A percentile compares a stretch with the other conserved stretches of the same genome.
Evolutionary conservation across 371 early-diverging fungal genomes (phyloP).

Genomic region (Lichtheimia ramosa): DNA sequence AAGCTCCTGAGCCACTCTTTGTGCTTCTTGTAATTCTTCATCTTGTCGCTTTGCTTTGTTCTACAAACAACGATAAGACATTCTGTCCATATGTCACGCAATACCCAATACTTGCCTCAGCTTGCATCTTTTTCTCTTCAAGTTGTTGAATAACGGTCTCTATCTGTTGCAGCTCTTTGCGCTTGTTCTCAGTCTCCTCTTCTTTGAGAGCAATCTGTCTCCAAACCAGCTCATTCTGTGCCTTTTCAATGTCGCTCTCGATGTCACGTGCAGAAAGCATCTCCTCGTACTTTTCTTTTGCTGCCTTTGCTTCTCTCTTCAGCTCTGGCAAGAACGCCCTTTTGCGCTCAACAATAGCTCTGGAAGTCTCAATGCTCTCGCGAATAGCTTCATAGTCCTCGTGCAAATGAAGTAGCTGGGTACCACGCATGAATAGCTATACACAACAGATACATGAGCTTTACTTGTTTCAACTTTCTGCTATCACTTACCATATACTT

Average conservation of each 20-base stretch:
- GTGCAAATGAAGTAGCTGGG: constrained; percentile 76
- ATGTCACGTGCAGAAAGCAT: constrained; percentile 66
- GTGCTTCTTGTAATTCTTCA: constrained; percentile 37
- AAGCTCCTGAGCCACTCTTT: constrained; percentile 12
- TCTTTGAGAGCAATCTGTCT: constrained; percentile 61
- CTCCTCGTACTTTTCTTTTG: constrained; percentile 60
- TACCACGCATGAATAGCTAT: constrained; percentile 84
- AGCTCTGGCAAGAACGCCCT: constrained; percentile 58
- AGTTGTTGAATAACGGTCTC: constrained; percentile 2
- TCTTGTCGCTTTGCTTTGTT: constrained; percentile 39
- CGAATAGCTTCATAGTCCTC: constrained; percentile 71
- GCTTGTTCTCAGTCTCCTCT: constrained; percentile 20
- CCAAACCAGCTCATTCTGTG: constrained; percentile 80
- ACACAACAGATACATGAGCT: neutral
- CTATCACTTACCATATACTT: constrained; percentile 68
- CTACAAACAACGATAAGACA: neutral
- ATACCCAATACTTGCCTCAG: neutral
- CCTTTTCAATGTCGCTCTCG: constrained; percentile 53
- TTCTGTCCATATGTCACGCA: neutral
- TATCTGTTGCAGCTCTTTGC: constrained; percentile 18
- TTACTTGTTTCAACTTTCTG: neutral
- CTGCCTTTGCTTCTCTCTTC: constrained; percentile 59
- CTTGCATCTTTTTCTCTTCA: neutral
- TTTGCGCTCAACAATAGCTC: constrained; percentile 57
- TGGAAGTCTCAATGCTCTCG: constrained; percentile 67